Evolutionary conservation across 441 rosid species (phyloP), one percentile per base, ranked within the genome.

Genomic region (Bocquillonia castaneifolia): DNA sequence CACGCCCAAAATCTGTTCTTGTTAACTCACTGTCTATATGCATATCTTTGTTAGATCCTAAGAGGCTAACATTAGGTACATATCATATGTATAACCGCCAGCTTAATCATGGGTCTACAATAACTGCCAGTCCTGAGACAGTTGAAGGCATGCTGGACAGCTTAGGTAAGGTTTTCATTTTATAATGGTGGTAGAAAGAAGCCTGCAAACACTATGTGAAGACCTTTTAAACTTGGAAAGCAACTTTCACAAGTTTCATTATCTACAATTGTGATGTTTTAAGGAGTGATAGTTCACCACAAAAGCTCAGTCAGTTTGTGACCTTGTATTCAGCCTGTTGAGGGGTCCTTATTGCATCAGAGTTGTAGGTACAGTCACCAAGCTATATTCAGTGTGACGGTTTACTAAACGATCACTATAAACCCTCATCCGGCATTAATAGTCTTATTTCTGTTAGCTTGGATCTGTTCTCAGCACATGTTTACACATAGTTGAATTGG

Each of bases 11-110:
- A 73, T 88, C 99, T 69, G 99, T 84, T 67, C 84, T 93, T 75
- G 96, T 93, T 65, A 89, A 90, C 78, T 91, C 90, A 25, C 77
- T 93, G 75, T 88, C 95, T 72, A 81, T 93, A 74, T 89, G 93
- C 83, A 93, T 93, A 82, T 88, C 95, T 52, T 74, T 93, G 79
- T 81, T 93, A 80, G 99, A 93, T 77, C 96, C 97, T 28, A 91
- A 85, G 82, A 85, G 95, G 82, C 85, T 74, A 72, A 81, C 87
- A n/a, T 9, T 83, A 72, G 89, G 96, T 32, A 71, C 85, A 12
- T 91, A 85, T 79, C 89, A 83, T 74, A 65, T 79, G 59, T 89
- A 79, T 76, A 82, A 74, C 65, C 91, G 86, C 68, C 99, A 89
- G 74, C 55, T 83, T 63, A 67, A 82, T 69, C 96, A 84, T 54